Percentiles rank a stretch among this genome's conserved stretches.
Evolutionary conservation across 352 stramenopile species (phyloP).

Genomic region (Phytopythium delawarense): DNA sequence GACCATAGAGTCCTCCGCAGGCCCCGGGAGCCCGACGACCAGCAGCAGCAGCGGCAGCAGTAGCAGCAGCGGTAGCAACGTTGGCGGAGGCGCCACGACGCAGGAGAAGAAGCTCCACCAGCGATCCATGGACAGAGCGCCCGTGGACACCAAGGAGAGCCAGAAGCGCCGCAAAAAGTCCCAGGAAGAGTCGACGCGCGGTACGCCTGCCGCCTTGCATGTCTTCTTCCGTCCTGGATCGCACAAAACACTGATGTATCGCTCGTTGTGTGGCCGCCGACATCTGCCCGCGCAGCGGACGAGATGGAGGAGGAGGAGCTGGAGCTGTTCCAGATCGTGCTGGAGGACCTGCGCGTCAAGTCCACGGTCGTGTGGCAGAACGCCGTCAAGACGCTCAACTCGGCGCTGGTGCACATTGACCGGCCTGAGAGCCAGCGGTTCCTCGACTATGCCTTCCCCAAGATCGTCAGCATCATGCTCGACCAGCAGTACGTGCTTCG

Average conservation of each 20-base stretch:
- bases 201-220: slow-evolving; percentile 6
- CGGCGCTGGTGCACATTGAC: slow-evolving; percentile 65
- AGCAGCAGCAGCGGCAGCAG: slow-evolving; percentile 16
- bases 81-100: slow-evolving; percentile 1
- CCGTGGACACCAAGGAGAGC: slow-evolving; percentile 39
- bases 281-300: slow-evolving; percentile 7
- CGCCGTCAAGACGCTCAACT: slow-evolving; percentile 79
- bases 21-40: slow-evolving; percentile 19
- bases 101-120: slow-evolving; percentile 61
- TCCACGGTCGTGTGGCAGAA: slow-evolving; percentile 90
- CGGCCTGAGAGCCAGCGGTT: slow-evolving; percentile 72
- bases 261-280: not conserved
- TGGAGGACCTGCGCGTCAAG: slow-evolving; percentile 82
- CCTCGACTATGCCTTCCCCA: slow-evolving; percentile 67
- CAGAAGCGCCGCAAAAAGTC: slow-evolving; percentile 72
- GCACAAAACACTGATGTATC: not conserved
- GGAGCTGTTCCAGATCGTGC: slow-evolving; percentile 79
- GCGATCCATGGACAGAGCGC: slow-evolving; percentile 49
- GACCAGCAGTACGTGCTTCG: slow-evolving; percentile 76
- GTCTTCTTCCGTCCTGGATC: not conserved
- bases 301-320: slow-evolving; percentile 83
- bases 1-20: slow-evolving; percentile 32
- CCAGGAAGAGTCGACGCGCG: slow-evolving; percentile 31
- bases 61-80: slow-evolving; percentile 9
- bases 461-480: slow-evolving; percentile 88